Percentiles rank a stretch among this genome's conserved stretches.
phyloP scores from a whole-genome alignment of 345 rosid genomes.

The Excoecaria agallocha region DNA sequence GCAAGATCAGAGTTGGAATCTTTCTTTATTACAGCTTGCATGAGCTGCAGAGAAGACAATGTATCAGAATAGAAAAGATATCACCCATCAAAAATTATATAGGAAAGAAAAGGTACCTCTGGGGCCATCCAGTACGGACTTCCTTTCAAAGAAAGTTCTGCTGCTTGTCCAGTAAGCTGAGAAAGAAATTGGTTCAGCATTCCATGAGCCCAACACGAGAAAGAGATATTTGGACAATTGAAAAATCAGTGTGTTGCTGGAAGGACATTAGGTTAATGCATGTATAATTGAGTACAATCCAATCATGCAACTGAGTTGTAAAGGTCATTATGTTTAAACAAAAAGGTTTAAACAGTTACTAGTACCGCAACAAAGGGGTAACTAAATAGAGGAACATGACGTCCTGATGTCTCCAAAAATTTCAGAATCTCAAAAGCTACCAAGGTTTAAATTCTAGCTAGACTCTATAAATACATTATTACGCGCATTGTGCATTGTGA shows the following conservation, averaged over 20 bases:
- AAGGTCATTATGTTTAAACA: not conserved
- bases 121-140: constrained; percentile 99
- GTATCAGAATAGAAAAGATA: constrained; percentile 18
- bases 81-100: not conserved
- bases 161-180: constrained; percentile 86
- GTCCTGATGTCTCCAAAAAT: not conserved
- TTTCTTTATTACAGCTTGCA: constrained; percentile 88
- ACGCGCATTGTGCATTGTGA: not conserved
- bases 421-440: not conserved
- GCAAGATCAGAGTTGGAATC: constrained; percentile 75
- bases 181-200: constrained; percentile 20
- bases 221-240: not conserved
- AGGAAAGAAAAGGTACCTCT: constrained; percentile 53
- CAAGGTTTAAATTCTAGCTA: not conserved
- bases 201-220: constrained; percentile 13
- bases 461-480: not conserved
- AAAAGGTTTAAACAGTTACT: not conserved
- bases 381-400: not conserved
- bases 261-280: not conserved
- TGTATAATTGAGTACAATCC: not conserved
- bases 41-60: constrained; percentile 51
- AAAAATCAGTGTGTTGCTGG: not conserved
- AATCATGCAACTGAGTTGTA: not conserved
- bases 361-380: no score
- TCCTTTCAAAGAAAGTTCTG: constrained; percentile 89